Percentiles rank a stretch among this genome's conserved stretches.
These are phyloP conservation scores for Lathyrus aphaca DNA, from an alignment of 306 rosid species.

Conservation along the genomic window DNA sequence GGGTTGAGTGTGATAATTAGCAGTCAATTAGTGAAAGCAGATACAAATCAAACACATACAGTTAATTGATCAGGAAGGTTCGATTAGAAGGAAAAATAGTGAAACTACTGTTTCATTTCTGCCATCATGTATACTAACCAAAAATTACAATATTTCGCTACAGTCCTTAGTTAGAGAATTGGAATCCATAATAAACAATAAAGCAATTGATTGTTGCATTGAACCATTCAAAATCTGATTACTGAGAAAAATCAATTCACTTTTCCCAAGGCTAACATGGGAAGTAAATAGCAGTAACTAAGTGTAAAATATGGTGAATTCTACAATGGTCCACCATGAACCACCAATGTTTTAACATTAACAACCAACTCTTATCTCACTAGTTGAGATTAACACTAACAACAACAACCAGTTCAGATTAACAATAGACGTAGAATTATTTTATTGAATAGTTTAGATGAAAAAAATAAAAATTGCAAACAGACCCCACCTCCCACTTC, in stretches of 20 bases:
- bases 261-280: neutral
- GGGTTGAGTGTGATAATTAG: too few species aligned
- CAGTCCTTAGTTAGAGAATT: neutral
- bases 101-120: neutral
- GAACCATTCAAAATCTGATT: neutral
- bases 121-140: neutral
- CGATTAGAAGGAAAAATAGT: neutral
- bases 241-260: neutral
- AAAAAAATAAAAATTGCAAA: neutral
- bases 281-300: neutral
- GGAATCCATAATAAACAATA: constrained; percentile 1
- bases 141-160: neutral
- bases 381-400: neutral
- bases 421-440: neutral
- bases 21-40: neutral
- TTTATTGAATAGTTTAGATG: neutral
- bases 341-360: neutral
- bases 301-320: neutral
- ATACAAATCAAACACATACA: neutral
- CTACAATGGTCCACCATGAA: neutral
- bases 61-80: neutral
- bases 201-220: neutral
- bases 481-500: too few species aligned
- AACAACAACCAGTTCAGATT: neutral
- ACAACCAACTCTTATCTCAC: neutral